Evolutionary conservation across 352 stramenopile species (phyloP), one percentile per base, ranked within the genome.

Genomic region (Phytophthora cryptogea): DNA sequence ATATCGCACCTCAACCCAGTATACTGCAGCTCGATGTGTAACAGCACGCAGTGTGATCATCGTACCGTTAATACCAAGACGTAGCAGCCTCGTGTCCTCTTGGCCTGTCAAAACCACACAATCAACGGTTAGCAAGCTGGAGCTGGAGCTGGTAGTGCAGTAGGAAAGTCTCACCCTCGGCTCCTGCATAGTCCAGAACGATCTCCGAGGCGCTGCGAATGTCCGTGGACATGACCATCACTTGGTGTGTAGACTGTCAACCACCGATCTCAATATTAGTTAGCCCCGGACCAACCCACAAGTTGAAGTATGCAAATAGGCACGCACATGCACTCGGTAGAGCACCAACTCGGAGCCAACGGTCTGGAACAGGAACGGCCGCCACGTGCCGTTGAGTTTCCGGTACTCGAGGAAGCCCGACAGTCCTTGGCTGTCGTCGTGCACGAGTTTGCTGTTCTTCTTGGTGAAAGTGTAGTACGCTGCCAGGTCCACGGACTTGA

Each of bases 351-450:
- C 79, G 33, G 74, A 83, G 32, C 76, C 83, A 33, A 76, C 73
- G 3, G 80, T 92, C 69, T 92, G 82, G 60, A 92, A 92, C 26
- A 92, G 72, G 56, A 92, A 90, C 33, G 80, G 74, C 7, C 80
- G 76, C 82, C 82, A 92, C 26, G 76, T 79, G 30, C 82, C 82
- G 36, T 92, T 84, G 20, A 89, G 67, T 50, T 82, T 86, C 41
- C 72, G 68, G 57, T 92, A 90, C 42, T 92, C 83, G 8, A 92
- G 64, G 26, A 92, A 92, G 0, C 83, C 83, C 27, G 62, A 75
- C n/a, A 75, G 35, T 28, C 62, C 67, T 17, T 66, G 52, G 3
- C 60, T 54, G 40, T 89, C 76, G 27, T 91, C 79, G 7, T 68
- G 63, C 4, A 71, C 41, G 28, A 82, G 31, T 49, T 78, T 81